Evolutionary conservation across 2,329 filamentous ascomycete genomes (phyloP).

Genomic region (Penicillium fuscoglaucum): DNA sequence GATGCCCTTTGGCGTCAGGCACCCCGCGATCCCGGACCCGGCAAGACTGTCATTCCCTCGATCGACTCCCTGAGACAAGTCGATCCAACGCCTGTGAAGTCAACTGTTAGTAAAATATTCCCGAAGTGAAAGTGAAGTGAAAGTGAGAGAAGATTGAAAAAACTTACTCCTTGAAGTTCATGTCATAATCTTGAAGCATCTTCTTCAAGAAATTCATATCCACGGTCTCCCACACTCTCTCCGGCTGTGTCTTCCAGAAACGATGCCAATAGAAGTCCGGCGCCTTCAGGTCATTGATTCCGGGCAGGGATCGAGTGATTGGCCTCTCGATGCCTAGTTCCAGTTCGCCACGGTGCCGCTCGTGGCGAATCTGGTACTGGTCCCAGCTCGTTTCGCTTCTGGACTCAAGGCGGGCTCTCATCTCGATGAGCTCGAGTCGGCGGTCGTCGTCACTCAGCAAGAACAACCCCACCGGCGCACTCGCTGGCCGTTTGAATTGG

Average conservation of each 20-base stretch:
- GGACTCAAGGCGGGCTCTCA: constrained; percentile 44
- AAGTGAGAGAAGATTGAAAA: background rate
- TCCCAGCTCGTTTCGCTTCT: constrained; percentile 31
- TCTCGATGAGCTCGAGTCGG: constrained; percentile 53
- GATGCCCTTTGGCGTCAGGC: constrained; percentile 66
- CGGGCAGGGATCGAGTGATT: constrained; percentile 60
- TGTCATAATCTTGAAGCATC: constrained; percentile 55
- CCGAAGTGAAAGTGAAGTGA: background rate
- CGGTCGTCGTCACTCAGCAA: constrained; percentile 58
- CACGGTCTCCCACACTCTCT: constrained; percentile 65
- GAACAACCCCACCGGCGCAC: constrained; percentile 62
- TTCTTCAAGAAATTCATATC: constrained; percentile 62
- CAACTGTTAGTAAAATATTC: constrained; percentile 4
- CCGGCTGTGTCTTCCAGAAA: constrained; percentile 54
- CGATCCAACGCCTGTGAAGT: constrained; percentile 47
- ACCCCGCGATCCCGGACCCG: constrained; percentile 61
- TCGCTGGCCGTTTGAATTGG: constrained; percentile 57
- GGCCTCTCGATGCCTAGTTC: constrained; percentile 57
- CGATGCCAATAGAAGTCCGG: constrained; percentile 57
- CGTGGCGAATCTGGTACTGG: constrained; percentile 61
- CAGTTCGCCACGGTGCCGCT: constrained; percentile 52
- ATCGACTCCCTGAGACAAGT: constrained; percentile 74
- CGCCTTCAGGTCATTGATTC: constrained; percentile 50
- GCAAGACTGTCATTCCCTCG: constrained; percentile 49
- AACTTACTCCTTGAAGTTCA: constrained; percentile 56